These are phyloP conservation scores for Hypoxylon intermedium DNA, from an alignment of 495 filamentous ascomycete species.

Conservation along the genomic window DNA sequence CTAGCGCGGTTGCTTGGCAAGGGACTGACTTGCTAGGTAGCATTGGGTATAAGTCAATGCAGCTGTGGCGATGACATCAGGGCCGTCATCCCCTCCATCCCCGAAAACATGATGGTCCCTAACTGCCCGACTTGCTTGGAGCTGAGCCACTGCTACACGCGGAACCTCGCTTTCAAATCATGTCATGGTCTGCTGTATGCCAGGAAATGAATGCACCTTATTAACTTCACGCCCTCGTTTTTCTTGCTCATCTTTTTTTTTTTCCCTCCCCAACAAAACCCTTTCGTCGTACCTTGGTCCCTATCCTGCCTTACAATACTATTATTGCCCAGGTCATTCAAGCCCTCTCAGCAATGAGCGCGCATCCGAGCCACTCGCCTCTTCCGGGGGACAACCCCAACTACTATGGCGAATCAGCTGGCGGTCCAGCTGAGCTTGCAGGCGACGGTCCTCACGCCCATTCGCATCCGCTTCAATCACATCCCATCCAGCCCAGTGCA, in stretches of 20 bases:
- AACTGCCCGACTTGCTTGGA: background rate
- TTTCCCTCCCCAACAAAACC: background rate
- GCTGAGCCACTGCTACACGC: constrained; percentile 19
- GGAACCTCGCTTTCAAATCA: constrained; percentile 10
- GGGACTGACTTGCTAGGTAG: background rate
- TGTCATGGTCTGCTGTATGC: background rate
- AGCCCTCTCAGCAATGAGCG: constrained; percentile 20
- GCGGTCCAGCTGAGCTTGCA: constrained; percentile 9
- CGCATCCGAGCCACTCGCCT: constrained; percentile 26
- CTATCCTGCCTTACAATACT: too few species aligned
- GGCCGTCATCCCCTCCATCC: background rate
- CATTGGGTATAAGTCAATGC: background rate
- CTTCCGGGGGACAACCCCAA: constrained; percentile 23
- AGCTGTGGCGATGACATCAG: constrained; percentile 27
- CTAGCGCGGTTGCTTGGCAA: too few species aligned
- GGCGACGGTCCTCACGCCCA: constrained; percentile 14
- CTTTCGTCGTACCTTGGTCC: too few species aligned
- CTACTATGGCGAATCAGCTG: constrained; percentile 13
- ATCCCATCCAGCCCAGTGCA: constrained; percentile 11
- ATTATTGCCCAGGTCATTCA: too few species aligned
- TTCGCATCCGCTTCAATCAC: background rate
- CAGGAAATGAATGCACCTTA: background rate
- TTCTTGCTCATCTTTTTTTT: background rate
- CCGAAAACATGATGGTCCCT: background rate
- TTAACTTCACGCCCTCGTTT: background rate